phyloP scores from a whole-genome alignment of 306 rosid genomes.

The Vachellia collinsii region DNA sequence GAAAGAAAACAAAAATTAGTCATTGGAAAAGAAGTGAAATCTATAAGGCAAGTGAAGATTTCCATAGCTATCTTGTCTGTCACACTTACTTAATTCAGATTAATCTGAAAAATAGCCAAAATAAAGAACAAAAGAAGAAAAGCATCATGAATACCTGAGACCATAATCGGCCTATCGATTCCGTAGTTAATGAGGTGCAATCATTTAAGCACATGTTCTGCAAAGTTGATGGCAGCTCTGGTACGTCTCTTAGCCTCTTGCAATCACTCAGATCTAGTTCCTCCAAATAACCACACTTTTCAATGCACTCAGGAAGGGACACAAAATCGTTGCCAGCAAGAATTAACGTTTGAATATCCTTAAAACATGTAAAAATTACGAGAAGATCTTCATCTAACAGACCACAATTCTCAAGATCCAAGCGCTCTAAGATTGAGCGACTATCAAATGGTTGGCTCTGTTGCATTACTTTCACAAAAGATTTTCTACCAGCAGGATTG shows the following conservation, averaged over 20 bases:
- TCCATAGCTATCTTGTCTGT: neutral
- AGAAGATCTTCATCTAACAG: constrained; percentile 36
- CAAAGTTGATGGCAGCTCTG: constrained; percentile 25
- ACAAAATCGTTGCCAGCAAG: neutral
- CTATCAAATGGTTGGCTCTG: neutral
- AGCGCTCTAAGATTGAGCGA: neutral
- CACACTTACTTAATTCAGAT: neutral
- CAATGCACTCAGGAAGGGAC: constrained; percentile 25
- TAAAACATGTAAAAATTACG: neutral
- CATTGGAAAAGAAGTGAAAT: too few species aligned
- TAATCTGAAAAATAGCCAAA: neutral
- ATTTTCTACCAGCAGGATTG: neutral
- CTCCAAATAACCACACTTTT: neutral
- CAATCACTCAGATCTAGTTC: neutral
- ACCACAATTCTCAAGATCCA: neutral
- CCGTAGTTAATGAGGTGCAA: neutral
- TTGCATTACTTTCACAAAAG: neutral
- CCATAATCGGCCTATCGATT: constrained; percentile 24
- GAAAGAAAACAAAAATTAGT: too few species aligned
- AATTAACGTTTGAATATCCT: neutral
- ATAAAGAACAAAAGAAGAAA: neutral
- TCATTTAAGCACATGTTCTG: neutral
- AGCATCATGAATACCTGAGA: constrained; percentile 19
- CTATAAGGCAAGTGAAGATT: too few species aligned
- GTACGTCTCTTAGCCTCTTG: constrained; percentile 2